These are phyloP conservation scores for Aureobasidium sp. DNA, from an alignment of 2,329 filamentous ascomycete genomes.

Conservation along the genomic window DNA sequence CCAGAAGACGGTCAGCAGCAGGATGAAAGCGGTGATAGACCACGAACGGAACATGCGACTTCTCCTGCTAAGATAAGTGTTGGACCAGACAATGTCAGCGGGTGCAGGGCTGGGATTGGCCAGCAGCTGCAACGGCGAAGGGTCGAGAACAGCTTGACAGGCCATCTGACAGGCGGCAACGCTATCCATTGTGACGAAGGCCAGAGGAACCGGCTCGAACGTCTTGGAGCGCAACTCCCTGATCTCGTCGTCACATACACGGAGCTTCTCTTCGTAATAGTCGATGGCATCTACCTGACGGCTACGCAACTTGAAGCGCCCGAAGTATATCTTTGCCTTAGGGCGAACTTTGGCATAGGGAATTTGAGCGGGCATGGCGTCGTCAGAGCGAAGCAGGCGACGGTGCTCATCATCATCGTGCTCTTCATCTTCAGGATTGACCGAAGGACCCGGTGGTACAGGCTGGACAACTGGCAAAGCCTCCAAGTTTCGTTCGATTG, in stretches of 20 bases:
- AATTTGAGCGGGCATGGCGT: slow-evolving; percentile 29
- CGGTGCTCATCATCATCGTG: slow-evolving; percentile 45
- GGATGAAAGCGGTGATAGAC: slow-evolving; percentile 75
- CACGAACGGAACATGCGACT: slow-evolving; percentile 71
- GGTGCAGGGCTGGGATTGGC: slow-evolving; percentile 83
- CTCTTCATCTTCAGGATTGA: slow-evolving; percentile 20
- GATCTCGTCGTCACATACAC: slow-evolving; percentile 69
- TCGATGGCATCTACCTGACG: slow-evolving; percentile 82
- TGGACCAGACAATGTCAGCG: slow-evolving; percentile 88
- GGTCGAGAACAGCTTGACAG: slow-evolving; percentile 87
- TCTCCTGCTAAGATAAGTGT: slow-evolving; percentile 74
- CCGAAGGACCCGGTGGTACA: slow-evolving; percentile 25
- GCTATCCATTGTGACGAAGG: slow-evolving; percentile 96
- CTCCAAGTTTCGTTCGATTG: slow-evolving; percentile 39
- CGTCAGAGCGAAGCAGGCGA: slow-evolving; percentile 47
- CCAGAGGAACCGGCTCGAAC: slow-evolving; percentile 70
- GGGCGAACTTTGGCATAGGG: slow-evolving; percentile 49
- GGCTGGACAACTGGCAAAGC: slow-evolving; percentile 44
- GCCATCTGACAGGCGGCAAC: slow-evolving; percentile 91
- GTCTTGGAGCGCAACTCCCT: slow-evolving; percentile 60
- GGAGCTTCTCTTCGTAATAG: slow-evolving; percentile 83
- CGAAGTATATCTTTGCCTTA: slow-evolving; percentile 67
- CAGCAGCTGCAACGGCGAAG: slow-evolving; percentile 74
- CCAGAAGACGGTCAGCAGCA: slow-evolving; percentile 79
- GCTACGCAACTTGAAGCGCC: slow-evolving; percentile 62